Evolutionary conservation across 495 filamentous ascomycete species (phyloP).

Genomic region (Tuber melanosporum): DNA sequence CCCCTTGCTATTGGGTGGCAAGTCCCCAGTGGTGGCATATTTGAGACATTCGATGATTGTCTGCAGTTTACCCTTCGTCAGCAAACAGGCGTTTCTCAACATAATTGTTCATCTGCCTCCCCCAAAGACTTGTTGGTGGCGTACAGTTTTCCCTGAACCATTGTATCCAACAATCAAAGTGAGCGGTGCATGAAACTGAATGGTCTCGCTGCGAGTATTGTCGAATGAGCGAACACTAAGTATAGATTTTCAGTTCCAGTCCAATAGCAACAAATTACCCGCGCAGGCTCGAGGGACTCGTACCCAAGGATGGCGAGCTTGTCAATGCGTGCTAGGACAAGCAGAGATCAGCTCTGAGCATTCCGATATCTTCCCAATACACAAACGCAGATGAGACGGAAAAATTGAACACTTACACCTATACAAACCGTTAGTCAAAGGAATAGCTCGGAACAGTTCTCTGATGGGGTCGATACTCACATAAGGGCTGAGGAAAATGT

Average conservation of each 20-base stretch:
- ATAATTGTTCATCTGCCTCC: neutral
- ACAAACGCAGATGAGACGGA: neutral
- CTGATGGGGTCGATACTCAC: neutral
- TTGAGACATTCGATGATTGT: constrained; percentile 99
- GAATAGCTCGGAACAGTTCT: neutral
- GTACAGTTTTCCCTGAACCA: constrained; percentile 87
- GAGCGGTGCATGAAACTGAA: constrained; percentile 80
- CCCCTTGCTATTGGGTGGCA: constrained; percentile 87
- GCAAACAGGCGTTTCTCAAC: constrained; percentile 3
- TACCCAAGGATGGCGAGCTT: constrained; percentile 78
- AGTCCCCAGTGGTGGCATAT: constrained; percentile 90
- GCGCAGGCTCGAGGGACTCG: constrained; percentile 24
- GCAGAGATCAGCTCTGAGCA: constrained; percentile 13
- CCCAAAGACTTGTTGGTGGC: constrained; percentile 17
- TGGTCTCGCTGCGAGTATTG: constrained; percentile 66
- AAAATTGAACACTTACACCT: constrained; percentile 30
- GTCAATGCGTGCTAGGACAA: constrained; percentile 67
- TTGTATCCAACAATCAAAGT: constrained; percentile 96
- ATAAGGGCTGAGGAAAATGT: neutral
- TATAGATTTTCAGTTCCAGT: constrained; percentile 16
- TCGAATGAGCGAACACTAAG: constrained; percentile 85
- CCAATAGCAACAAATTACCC: constrained; percentile 4
- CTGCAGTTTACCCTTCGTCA: constrained; percentile 42
- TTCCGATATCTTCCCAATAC: neutral
- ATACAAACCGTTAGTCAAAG: neutral